Base-by-base conservation (phyloP, 2,329 filamentous ascomycete species). In the Lachnellula hyalina region DNA sequence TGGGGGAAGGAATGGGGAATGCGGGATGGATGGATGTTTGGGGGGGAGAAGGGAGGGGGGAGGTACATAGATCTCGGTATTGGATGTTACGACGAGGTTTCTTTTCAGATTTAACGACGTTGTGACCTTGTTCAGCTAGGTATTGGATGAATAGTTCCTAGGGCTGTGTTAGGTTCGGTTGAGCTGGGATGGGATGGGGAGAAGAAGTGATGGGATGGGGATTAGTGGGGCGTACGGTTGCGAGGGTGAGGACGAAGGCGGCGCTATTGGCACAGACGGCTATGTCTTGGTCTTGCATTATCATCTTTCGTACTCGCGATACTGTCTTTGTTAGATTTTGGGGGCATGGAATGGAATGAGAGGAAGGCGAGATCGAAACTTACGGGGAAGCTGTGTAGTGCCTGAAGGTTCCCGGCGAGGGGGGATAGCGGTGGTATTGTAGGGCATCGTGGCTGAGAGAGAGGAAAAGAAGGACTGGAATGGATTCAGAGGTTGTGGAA, bases 141-240 rank as follows among this genome's bases (percentile, higher is more conserved):
- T 97, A 88, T 71, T 96, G 90, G 63, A 99, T 86, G 75, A 99
- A 97, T 80, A 96, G 86, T 74, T 99, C 94, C 87, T 92, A 54
- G 21, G 17, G 32, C 7, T 25, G 19, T 36, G 51, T 60, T 42
- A 62, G 55, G 28, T 32, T 11, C 8, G 28, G 9, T 11, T 32
- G 28, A 8, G 28, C 9, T 11, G 28, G 28, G 8, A 32, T 32
- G 28, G 28, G 9, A 32, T 32, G 8, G 21, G 21, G 21, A 3
- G 21, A 21, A 21, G 21, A 21, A 2, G 21, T 2, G 21, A 21
- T 32, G 45, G 28, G 52, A 38, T 15, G 4, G 15, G 17, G 46
- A 19, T n/a, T n/a, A 5, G 36, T 28, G 23, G 21, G 41, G 69
- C 80, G 61, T 72, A 89, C 88, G 3, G 94, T 92, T 21, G 94